phyloP scores from a whole-genome alignment of 371 early-diverging fungal species.

The Apophysomyces variabilis region DNA sequence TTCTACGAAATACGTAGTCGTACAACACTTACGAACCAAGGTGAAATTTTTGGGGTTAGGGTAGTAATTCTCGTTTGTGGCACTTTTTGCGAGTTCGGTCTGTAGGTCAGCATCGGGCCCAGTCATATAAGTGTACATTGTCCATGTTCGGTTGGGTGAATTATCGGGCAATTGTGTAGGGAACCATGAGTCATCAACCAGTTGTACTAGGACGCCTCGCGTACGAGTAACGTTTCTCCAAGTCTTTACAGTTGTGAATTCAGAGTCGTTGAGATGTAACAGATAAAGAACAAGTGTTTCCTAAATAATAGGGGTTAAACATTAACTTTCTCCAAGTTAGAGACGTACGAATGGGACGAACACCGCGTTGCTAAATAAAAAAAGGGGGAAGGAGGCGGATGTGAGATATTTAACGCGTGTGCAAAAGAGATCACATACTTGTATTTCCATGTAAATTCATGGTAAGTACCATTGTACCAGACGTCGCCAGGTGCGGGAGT shows the following conservation, averaged over 20 bases:
- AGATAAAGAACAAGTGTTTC: conserved; percentile 11
- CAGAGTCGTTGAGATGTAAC: not conserved
- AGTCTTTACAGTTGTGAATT: not conserved
- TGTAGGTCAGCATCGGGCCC: conserved; percentile 12
- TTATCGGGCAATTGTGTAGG: conserved; percentile 19
- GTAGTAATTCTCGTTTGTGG: conserved; percentile 12
- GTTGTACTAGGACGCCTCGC: conserved; percentile 13
- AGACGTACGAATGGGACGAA: conserved; percentile 8
- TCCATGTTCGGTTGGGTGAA: conserved; percentile 22
- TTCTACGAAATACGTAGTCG: not conserved
- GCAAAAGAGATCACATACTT: conserved; percentile 24
- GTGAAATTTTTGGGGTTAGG: conserved; percentile 5
- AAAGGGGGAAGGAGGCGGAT: conserved; percentile 5
- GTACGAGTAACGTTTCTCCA: not conserved
- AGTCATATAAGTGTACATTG: conserved; percentile 19
- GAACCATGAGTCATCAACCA: conserved; percentile 30
- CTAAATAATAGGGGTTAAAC: not conserved
- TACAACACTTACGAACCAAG: conserved; percentile 15
- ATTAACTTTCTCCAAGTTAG: not conserved
- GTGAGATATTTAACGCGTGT: conserved; percentile 4
- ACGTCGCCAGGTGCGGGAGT: conserved; percentile 21
- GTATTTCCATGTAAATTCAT: conserved; percentile 27
- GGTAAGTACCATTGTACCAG: conserved; percentile 29
- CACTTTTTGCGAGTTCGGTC: not conserved
- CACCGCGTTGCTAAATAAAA: conserved; percentile 15